Conservation (phyloP, 768 basidiomycete genomes). For the Amyloporia xantha region DNA sequence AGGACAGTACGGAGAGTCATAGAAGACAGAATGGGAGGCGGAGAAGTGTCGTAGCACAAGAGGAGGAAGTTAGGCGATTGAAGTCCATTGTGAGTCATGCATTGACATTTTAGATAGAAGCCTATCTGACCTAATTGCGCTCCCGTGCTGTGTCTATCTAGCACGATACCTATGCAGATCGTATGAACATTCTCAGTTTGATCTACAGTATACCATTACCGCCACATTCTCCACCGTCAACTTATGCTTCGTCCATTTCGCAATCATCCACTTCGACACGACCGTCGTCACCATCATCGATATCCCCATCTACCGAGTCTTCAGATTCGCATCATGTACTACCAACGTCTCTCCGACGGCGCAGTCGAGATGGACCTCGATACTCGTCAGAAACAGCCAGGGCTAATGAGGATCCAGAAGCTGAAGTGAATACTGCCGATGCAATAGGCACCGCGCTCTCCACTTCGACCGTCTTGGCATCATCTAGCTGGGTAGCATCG, state of each 20-base stretch:
- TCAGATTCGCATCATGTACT: neutral
- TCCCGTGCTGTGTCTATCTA: conserved; percentile 23
- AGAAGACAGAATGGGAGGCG: conserved; percentile 54
- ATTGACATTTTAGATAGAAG: neutral
- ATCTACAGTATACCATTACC: conserved; percentile 83
- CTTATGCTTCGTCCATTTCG: conserved; percentile 39
- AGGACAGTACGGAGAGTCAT: conserved; percentile 65
- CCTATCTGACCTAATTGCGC: neutral
- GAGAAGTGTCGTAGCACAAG: conserved; percentile 81
- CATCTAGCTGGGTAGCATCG: conserved; percentile 5
- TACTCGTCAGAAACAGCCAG: conserved; percentile 2
- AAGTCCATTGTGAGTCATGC: conserved; percentile 81
- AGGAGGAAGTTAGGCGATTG: conserved; percentile 81
- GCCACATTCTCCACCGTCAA: conserved; percentile 54
- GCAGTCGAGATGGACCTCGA: conserved; percentile 7
- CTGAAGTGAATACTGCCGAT: conserved; percentile 1
- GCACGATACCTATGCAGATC: conserved; percentile 94
- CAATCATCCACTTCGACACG: conserved; percentile 44
- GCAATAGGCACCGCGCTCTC: conserved; percentile 2
- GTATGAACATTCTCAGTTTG: conserved; percentile 87
- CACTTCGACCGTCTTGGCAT: neutral
- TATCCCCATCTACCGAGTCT: conserved; percentile 33
- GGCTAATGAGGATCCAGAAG: conserved; percentile 3
- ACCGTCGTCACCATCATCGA: conserved; percentile 43
- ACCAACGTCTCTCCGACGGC: conserved; percentile 1